Conservation (phyloP, 441 rosid genomes). For the Gossypium schwendimanii region DNA sequence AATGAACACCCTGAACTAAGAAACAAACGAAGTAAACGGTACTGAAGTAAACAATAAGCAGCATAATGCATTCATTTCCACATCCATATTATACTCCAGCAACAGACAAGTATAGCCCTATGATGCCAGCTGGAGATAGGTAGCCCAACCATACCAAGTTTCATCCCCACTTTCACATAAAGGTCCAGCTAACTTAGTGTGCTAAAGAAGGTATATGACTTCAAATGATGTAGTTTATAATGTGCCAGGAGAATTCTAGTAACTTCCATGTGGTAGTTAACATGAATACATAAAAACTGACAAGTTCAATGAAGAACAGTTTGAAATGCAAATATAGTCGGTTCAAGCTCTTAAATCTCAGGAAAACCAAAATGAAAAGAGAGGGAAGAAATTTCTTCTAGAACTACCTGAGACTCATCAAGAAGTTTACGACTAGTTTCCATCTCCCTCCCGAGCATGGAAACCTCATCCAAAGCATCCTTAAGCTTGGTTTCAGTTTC, state of each 20-base stretch:
- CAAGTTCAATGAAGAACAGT: neutral
- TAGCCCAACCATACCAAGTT: neutral
- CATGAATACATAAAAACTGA: neutral
- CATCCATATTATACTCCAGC: neutral
- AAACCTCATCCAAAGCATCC: slow-evolving; percentile 67
- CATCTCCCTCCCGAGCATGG: slow-evolving; percentile 55
- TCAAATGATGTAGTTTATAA: neutral
- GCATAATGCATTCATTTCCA: neutral
- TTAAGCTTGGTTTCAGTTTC: slow-evolving; percentile 61
- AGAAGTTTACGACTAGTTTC: slow-evolving; percentile 77
- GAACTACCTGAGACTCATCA: slow-evolving; percentile 88
- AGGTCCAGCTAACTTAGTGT: neutral
- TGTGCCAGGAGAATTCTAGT: neutral
- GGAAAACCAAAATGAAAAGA: neutral
- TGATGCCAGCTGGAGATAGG: neutral
- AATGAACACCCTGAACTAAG: too few species aligned
- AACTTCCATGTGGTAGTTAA: neutral
- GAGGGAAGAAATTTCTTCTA: neutral
- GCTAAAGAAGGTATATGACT: neutral
- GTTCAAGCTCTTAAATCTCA: neutral
- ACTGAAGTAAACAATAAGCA: neutral
- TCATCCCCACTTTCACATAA: neutral
- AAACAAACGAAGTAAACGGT: neutral
- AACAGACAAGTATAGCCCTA: neutral
- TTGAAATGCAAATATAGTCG: neutral